A percentile compares a stretch with the other conserved stretches of the same genome.
phyloP scores from a whole-genome alignment of 805 yeast species.

The Saccharomyces paradoxus region DNA sequence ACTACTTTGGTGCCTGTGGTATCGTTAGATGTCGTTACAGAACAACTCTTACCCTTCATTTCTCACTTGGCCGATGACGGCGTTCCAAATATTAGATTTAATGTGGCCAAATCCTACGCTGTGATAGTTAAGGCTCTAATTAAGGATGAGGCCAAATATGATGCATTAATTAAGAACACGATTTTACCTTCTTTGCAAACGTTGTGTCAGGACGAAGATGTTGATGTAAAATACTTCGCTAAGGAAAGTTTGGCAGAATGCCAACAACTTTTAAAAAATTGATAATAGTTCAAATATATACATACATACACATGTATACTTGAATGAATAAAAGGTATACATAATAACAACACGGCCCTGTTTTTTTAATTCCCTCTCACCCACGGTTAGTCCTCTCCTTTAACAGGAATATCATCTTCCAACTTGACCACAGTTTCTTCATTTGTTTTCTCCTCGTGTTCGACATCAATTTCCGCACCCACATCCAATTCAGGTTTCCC shows the following conservation, averaged over 20 bases:
- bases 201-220: constrained; percentile 65
- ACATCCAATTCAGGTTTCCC: neutral
- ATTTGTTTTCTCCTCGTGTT: neutral
- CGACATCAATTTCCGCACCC: neutral
- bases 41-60: constrained; percentile 72
- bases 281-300: neutral
- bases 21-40: constrained; percentile 44
- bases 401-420: neutral
- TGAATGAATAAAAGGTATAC: neutral
- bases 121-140: constrained; percentile 48
- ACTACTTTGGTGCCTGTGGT: constrained; percentile 76
- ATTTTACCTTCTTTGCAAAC: constrained; percentile 59
- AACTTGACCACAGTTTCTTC: neutral
- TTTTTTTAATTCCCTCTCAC: neutral
- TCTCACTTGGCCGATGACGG: constrained; percentile 63
- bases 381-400: neutral
- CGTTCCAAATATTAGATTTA: constrained; percentile 93
- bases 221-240: constrained; percentile 85
- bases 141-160: constrained; percentile 21
- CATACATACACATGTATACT: neutral
- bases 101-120: constrained; percentile 79
- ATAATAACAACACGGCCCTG: neutral
- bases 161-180: constrained; percentile 38
- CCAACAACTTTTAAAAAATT: constrained; percentile 5
- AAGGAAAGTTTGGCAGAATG: constrained; percentile 46